phyloP scores from a whole-genome alignment of 257 asterid genomes.

The Perilla frutescens region DNA sequence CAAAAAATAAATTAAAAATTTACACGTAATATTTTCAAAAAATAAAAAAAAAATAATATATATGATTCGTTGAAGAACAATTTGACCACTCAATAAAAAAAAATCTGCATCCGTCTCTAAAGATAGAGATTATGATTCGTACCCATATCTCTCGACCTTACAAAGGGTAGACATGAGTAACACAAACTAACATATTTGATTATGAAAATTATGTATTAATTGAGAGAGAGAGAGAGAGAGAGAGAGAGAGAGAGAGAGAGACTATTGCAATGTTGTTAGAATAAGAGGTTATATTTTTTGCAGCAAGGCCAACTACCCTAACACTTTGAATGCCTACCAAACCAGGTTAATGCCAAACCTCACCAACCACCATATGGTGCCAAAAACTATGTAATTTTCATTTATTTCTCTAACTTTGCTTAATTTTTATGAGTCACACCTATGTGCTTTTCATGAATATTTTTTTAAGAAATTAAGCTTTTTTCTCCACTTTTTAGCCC shows the following conservation, averaged over 20 bases:
- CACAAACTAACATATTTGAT: too few species aligned
- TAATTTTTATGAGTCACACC: neutral
- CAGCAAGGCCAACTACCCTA: constrained; percentile 37
- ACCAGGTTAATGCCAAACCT: constrained; percentile 17
- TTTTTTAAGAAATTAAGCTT: neutral
- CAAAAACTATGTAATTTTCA: constrained; percentile 11
- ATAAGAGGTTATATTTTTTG: neutral
- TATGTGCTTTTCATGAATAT: neutral
- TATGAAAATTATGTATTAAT: too few species aligned
- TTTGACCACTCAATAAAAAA: too few species aligned
- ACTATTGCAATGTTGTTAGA: neutral
- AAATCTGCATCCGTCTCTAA: too few species aligned
- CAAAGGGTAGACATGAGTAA: too few species aligned
- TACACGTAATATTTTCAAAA: too few species aligned
- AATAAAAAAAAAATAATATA: too few species aligned
- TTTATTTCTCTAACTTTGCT: neutral
- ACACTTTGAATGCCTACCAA: constrained; percentile 32
- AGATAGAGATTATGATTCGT: too few species aligned
- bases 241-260: neutral
- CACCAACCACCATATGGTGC: constrained; percentile 38
- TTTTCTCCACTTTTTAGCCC: neutral
- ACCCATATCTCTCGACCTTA: too few species aligned
- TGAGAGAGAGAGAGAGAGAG: too few species aligned
- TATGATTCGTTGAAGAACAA: too few species aligned
- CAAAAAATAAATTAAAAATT: too few species aligned